These are phyloP conservation scores for Colletotrichum viniferum DNA, from an alignment of 2,329 filamentous ascomycete species.

Conservation along the genomic window DNA sequence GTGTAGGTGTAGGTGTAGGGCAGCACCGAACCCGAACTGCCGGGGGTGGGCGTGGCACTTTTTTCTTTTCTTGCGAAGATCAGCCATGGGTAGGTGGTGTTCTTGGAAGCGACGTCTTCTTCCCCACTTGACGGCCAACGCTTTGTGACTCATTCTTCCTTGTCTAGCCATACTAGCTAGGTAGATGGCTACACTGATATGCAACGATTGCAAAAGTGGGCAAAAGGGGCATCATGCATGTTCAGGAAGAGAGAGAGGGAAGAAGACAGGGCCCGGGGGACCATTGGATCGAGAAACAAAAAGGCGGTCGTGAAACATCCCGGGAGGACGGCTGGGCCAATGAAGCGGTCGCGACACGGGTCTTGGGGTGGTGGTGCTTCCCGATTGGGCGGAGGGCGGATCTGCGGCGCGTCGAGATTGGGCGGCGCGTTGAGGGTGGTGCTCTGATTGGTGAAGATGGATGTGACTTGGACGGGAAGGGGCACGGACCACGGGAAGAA, in stretches of 20 bases:
- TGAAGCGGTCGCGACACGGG: constrained; percentile 11
- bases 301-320: constrained; percentile 21
- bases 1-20: background rate
- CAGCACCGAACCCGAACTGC: background rate
- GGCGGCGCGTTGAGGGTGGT: background rate
- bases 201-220: background rate
- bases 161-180: background rate
- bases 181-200: background rate
- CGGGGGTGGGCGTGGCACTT: background rate
- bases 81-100: background rate
- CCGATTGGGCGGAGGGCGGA: constrained; percentile 13
- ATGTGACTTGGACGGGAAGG: background rate
- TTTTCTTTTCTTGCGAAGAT: background rate
- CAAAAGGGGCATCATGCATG: background rate
- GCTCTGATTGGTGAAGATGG: background rate
- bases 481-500: background rate
- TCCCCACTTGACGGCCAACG: background rate
- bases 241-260: background rate
- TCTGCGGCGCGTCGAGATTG: constrained; percentile 23
- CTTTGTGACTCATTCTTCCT: constrained; percentile 14
- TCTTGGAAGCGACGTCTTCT: background rate
- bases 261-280: background rate
- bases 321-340: constrained; percentile 19
- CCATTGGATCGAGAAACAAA: constrained; percentile 15
- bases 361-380: background rate